Evolutionary conservation across 345 rosid species (phyloP).

Genomic region (Raphanus raphanistrum): DNA sequence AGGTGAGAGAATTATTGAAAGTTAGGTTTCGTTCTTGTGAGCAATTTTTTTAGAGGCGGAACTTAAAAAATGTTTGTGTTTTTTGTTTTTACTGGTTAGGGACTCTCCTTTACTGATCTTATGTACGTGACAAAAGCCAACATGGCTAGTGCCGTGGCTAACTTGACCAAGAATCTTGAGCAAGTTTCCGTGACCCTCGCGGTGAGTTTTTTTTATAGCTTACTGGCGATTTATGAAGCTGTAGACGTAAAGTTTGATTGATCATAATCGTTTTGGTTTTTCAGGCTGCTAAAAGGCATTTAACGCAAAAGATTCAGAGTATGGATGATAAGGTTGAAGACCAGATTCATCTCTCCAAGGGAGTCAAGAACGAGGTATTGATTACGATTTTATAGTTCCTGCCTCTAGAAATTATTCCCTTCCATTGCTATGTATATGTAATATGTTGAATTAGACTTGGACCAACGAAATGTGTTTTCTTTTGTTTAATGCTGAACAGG

Average conservation of each 20-base stretch:
- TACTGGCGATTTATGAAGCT: neutral
- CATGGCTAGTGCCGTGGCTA: constrained; percentile 82
- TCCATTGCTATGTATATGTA: constrained; percentile 9
- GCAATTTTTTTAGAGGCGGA: neutral
- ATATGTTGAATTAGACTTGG: constrained; percentile 1
- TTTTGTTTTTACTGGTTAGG: constrained; percentile 46
- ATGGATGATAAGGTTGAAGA: constrained; percentile 84
- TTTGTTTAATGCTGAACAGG: constrained; percentile 48
- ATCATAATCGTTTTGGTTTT: constrained; percentile 18
- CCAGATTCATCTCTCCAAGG: constrained; percentile 74
- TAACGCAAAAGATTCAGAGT: constrained; percentile 75
- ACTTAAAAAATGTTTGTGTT: neutral
- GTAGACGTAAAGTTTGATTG: neutral
- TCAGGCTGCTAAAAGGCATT: constrained; percentile 83
- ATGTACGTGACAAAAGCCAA: constrained; percentile 82
- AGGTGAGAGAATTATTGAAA: constrained; percentile 46
- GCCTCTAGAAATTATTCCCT: neutral
- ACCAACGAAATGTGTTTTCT: neutral
- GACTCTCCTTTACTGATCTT: constrained; percentile 78
- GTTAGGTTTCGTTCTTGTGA: neutral
- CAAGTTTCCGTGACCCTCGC: constrained; percentile 68
- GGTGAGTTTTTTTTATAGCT: constrained; percentile 46
- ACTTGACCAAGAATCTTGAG: constrained; percentile 79
- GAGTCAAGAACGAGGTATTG: constrained; percentile 56
- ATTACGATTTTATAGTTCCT: constrained; percentile 32